Conservation (phyloP, 345 rosid genomes). For the Raphanus sativus region DNA sequence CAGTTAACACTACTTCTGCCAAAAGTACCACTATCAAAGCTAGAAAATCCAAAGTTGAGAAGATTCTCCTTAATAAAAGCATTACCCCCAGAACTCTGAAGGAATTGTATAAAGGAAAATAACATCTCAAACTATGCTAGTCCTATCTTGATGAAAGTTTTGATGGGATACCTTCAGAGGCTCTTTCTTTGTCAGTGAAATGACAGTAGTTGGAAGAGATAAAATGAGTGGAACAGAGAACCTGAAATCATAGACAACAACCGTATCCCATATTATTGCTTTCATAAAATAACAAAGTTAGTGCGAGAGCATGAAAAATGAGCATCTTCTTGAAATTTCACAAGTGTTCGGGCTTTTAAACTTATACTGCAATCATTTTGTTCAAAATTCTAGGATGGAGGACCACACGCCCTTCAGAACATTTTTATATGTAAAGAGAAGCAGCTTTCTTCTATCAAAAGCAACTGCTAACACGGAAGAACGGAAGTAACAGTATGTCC, state of each 20-base stretch:
- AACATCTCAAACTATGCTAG: slow-evolving; percentile 10
- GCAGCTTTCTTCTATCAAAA: slow-evolving; percentile 5
- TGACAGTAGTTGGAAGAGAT: slow-evolving; percentile 76
- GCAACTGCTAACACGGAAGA: slow-evolving; percentile 1
- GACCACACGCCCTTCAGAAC: background rate
- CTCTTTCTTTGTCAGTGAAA: slow-evolving; percentile 79
- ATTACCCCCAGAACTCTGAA: slow-evolving; percentile 10
- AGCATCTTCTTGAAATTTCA: background rate
- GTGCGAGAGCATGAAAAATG: background rate
- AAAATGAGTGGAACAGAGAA: slow-evolving; percentile 78
- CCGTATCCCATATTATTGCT: slow-evolving; percentile 17
- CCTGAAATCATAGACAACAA: slow-evolving; percentile 46
- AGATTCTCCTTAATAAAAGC: background rate
- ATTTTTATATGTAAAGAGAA: background rate
- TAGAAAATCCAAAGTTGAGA: background rate
- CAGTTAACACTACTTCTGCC: background rate
- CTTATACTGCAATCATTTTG: background rate
- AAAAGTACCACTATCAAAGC: background rate
- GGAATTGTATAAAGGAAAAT: background rate
- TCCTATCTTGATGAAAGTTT: slow-evolving; percentile 9
- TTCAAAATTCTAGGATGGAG: background rate
- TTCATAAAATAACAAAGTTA: background rate
- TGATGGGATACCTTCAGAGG: slow-evolving; percentile 56
- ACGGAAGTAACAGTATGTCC: background rate
- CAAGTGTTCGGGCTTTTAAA: background rate